These are phyloP conservation scores for Lagerstroemia fauriei DNA, from an alignment of 441 rosid genomes.

Conservation along the genomic window DNA sequence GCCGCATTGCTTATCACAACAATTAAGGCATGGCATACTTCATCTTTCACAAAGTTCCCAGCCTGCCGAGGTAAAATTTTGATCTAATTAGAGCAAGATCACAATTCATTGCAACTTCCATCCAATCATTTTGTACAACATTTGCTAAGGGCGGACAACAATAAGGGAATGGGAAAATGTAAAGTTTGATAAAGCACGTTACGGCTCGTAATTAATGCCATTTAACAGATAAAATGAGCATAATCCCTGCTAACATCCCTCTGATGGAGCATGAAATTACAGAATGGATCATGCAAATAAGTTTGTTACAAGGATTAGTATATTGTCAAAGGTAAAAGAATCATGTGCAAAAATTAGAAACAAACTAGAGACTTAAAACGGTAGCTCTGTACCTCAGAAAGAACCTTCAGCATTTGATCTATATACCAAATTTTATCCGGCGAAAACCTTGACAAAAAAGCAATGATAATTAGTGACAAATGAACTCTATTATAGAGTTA, in stretches of 20 bases:
- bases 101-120: neutral
- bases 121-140: neutral
- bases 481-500: neutral
- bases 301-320: neutral
- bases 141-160: neutral
- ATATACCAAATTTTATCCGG: constrained; percentile 94
- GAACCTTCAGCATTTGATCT: constrained; percentile 99
- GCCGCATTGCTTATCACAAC: constrained; percentile 91
- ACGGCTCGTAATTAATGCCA: neutral
- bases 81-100: neutral
- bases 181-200: neutral
- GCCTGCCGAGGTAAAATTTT: constrained; percentile 67
- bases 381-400: constrained; percentile 69
- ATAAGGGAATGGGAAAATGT: neutral
- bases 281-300: neutral
- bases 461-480: constrained; percentile 1
- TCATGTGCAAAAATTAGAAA: neutral
- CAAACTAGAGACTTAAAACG: neutral
- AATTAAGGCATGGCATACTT: constrained; percentile 92
- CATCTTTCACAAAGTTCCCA: constrained; percentile 97
- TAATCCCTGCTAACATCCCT: neutral
- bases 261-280: neutral
- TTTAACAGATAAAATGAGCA: neutral
- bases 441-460: constrained; percentile 64
- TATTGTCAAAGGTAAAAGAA: neutral